Conservation (phyloP, 805 yeast species). For the Starmerella riodocensis region DNA sequence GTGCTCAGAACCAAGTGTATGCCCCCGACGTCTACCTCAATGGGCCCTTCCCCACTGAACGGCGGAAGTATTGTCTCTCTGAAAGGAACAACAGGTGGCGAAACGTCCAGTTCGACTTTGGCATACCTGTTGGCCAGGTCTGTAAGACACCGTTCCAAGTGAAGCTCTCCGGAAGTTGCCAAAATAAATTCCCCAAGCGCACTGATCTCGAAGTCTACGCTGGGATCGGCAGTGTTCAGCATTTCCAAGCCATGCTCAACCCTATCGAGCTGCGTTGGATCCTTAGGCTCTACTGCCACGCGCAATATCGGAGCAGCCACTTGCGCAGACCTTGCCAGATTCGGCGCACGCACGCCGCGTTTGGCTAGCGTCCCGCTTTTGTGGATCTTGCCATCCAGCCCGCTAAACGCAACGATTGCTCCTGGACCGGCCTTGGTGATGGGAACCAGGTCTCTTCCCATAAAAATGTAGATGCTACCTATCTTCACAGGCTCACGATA, state of each 20-base stretch:
- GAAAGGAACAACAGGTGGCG: constrained; percentile 90
- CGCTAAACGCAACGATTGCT: constrained; percentile 85
- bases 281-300: constrained; percentile 90
- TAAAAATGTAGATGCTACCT: constrained; percentile 60
- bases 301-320: constrained; percentile 83
- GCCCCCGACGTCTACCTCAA: constrained; percentile 35
- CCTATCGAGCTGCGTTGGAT: constrained; percentile 57
- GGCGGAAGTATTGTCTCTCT: constrained; percentile 64
- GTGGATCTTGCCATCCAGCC: constrained; percentile 65
- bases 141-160: constrained; percentile 83
- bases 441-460: constrained; percentile 83
- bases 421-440: constrained; percentile 83
- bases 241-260: constrained; percentile 67
- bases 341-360: constrained; percentile 47
- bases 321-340: constrained; percentile 60
- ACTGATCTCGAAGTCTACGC: constrained; percentile 73
- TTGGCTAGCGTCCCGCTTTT: constrained; percentile 76
- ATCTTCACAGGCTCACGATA: constrained; percentile 46
- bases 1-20: constrained; percentile 9
- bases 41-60: constrained; percentile 26
- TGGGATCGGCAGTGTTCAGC: constrained; percentile 83
- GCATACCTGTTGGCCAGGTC: constrained; percentile 80
- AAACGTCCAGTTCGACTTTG: constrained; percentile 69
- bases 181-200: constrained; percentile 88
- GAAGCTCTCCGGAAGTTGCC: constrained; percentile 94